Percentiles rank a stretch among this genome's conserved stretches.
Conservation (phyloP, 306 rosid genomes). For the Fragaria vesca region DNA sequence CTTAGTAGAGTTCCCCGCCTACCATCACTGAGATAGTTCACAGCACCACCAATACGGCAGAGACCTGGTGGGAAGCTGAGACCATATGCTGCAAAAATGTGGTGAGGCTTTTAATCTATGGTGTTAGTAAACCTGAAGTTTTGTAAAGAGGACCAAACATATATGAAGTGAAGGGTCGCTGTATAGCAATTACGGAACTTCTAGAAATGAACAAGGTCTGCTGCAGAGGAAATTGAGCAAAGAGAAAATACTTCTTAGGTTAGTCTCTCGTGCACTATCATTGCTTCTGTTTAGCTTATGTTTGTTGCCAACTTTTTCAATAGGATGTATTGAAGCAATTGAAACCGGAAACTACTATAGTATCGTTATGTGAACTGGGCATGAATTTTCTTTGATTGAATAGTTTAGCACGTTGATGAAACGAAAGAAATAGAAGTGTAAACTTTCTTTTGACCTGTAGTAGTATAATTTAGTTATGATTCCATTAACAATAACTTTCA, state of each 20-base stretch:
- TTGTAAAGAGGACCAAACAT: slow-evolving; percentile 8
- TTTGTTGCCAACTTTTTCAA: not conserved
- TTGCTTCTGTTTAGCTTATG: not conserved
- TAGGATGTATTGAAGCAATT: not conserved
- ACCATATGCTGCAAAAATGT: slow-evolving; percentile 14
- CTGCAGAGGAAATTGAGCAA: slow-evolving; percentile 3
- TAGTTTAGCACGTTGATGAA: not conserved
- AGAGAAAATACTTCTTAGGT: not conserved
- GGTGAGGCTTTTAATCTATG: not conserved
- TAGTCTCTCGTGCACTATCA: not conserved
- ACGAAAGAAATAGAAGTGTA: not conserved
- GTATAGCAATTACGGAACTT: not conserved
- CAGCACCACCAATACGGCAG: not conserved
- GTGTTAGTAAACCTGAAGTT: slow-evolving; percentile 12
- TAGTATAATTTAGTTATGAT: not conserved
- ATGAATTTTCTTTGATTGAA: not conserved
- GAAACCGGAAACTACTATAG: not conserved
- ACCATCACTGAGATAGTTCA: not conserved
- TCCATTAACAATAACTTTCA: not conserved
- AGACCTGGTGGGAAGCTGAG: not conserved
- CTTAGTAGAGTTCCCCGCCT: not conserved
- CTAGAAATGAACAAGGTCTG: not conserved
- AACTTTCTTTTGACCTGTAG: not conserved
- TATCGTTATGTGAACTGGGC: not conserved
- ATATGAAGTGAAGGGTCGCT: slow-evolving; percentile 1